phyloP scores from a whole-genome alignment of 148 eudicot species.

The Agrostemma githago region DNA sequence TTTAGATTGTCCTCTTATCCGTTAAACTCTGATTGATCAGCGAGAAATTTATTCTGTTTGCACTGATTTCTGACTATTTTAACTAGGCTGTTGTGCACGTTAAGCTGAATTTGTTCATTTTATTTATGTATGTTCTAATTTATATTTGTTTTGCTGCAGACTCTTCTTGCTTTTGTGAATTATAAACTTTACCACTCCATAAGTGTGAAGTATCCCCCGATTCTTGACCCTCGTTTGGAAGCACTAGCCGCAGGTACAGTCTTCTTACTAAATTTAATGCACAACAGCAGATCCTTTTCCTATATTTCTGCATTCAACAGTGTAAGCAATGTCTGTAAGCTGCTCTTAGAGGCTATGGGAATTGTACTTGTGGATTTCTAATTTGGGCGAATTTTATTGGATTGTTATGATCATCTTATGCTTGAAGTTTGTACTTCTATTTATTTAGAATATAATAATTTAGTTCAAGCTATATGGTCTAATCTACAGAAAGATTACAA shows the following conservation, averaged over 20 bases:
- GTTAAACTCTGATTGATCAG: background rate
- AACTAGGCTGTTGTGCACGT: background rate
- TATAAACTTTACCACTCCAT: conserved; percentile 66
- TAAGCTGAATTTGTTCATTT: background rate
- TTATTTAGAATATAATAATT: background rate
- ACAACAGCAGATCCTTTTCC: background rate
- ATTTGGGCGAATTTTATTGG: background rate
- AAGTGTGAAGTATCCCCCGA: conserved; percentile 80
- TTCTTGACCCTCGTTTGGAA: conserved; percentile 84
- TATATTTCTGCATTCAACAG: background rate
- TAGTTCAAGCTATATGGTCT: background rate
- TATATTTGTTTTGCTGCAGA: conserved; percentile 42
- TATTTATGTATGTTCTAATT: background rate
- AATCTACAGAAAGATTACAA: background rate
- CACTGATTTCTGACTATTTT: background rate
- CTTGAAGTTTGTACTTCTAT: background rate
- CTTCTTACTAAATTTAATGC: background rate
- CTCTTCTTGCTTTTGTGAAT: conserved; percentile 77
- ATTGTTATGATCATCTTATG: background rate
- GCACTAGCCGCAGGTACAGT: conserved; percentile 74
- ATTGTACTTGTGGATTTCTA: background rate
- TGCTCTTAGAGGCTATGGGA: background rate
- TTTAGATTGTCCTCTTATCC: too few species aligned
- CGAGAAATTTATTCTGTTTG: background rate
- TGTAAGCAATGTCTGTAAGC: background rate